Evolutionary conservation across 2,329 filamentous ascomycete genomes (phyloP).

Genomic region (Aspergillus chevalieri): DNA sequence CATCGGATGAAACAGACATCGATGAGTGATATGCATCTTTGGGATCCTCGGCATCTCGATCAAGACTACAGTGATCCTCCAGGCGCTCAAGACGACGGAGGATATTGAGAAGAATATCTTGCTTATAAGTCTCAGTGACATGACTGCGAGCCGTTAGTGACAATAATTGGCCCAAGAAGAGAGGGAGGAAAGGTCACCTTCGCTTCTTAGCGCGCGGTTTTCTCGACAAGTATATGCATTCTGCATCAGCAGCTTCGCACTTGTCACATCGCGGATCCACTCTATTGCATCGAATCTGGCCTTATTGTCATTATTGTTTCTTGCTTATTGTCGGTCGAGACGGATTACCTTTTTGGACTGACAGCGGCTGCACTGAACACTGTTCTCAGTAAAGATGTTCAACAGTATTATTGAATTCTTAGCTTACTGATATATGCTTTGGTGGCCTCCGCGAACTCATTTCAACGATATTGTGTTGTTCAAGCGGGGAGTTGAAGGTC

Average conservation of each 20-base stretch:
- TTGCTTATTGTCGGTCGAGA: not conserved
- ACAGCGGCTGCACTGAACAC: slow-evolving; percentile 11
- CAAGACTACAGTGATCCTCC: slow-evolving; percentile 9
- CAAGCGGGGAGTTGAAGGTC: too few relatives aligned
- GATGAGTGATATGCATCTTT: slow-evolving; percentile 1
- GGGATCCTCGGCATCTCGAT: not conserved
- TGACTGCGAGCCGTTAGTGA: not conserved
- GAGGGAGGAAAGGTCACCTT: slow-evolving; percentile 2
- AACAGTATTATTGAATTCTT: not conserved
- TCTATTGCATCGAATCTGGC: slow-evolving; percentile 16
- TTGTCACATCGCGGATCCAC: slow-evolving; percentile 14
- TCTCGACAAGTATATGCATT: slow-evolving; percentile 12
- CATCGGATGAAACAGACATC: not conserved
- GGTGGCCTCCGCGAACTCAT: not conserved
- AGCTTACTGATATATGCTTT: slow-evolving; percentile 7
- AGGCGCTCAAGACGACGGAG: slow-evolving; percentile 10
- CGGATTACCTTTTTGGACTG: slow-evolving; percentile 11
- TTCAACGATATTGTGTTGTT: not conserved
- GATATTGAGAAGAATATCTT: slow-evolving; percentile 6
- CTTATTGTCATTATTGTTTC: not conserved
- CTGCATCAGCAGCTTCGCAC: slow-evolving; percentile 7
- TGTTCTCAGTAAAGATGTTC: not conserved
- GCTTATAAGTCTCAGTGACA: slow-evolving; percentile 1
- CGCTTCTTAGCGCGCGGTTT: slow-evolving; percentile 8
- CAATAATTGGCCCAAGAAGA: not conserved